Base-by-base conservation (phyloP, 805 yeast species). In the Wickerhamomyces mucosus region DNA sequence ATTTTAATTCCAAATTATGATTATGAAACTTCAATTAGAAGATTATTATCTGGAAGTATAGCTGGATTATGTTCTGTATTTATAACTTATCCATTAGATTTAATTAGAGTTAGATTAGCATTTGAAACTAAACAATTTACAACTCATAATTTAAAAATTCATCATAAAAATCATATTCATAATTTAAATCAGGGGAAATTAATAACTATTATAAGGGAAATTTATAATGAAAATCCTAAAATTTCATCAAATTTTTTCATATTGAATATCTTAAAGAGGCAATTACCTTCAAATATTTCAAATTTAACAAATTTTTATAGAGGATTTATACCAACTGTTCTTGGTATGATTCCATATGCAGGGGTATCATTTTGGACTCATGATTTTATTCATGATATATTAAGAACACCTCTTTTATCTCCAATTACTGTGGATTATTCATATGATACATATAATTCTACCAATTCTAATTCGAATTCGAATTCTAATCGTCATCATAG, bases 281-380 rank as follows among this genome's bases (percentile, higher is more conserved):
- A 35, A 2, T 34, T 48, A 14, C 55, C 55, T 4, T 6, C 18
- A 2, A 24, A 34, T 2, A n/a, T 46, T 5, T 39, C 50, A 14
- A 40, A 38, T 9, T 17, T 50, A 16, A 32, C 48, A 15, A 89
- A 88, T 59, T 92, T 88, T 55, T 92, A 89, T 58, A 67, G 96
- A 36, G 98, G 98, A 3, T 92, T 89, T 56, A 72, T 81, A 7
- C 95, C 98, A 14, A 92, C 98, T 0, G 77, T 92, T 27, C 47
- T 88, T 25, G 98, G 98, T 9, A 88, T 92, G 94, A 67, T 92
- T 15, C 98, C 98, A 1, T 92, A 92, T 53, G 98, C 98, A 1
- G 98, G 98, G 9, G 96, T 89, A 4, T 83, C 96, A 4, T 92
- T 92, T 50, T 82, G 86, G 59, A 82, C 95, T 4, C 97, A 92